A percentile compares a stretch with the other conserved stretches of the same genome.
Evolutionary conservation across 257 asterid genomes (phyloP).

Genomic region (Osmanthus fragrans): DNA sequence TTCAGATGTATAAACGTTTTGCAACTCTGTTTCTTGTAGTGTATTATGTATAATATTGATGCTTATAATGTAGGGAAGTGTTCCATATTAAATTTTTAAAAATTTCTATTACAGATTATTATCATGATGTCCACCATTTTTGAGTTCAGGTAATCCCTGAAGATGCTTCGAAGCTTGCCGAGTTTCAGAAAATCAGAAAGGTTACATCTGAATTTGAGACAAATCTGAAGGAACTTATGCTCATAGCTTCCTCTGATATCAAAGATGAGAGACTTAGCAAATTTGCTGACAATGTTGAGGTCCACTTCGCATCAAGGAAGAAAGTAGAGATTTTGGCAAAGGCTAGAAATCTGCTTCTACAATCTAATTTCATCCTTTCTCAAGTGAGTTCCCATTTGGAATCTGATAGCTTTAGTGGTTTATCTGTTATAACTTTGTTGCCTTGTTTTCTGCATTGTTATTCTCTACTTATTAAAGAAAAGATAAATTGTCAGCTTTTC

Average conservation of each 20-base stretch:
- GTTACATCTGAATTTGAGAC: constrained; percentile 76
- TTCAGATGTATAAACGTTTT: neutral
- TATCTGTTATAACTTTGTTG: neutral
- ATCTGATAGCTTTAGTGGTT: neutral
- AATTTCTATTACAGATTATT: neutral
- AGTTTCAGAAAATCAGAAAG: constrained; percentile 79
- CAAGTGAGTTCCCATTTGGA: constrained; percentile 56
- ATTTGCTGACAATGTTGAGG: constrained; percentile 86
- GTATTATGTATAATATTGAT: neutral
- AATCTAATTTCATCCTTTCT: constrained; percentile 66
- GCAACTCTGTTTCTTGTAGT: neutral
- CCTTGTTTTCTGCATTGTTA: constrained; percentile 4
- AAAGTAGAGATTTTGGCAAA: constrained; percentile 82
- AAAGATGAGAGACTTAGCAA: constrained; percentile 76
- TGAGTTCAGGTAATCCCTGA: constrained; percentile 81
- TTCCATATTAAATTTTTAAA: neutral
- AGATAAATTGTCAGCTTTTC: neutral
- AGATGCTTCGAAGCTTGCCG: constrained; percentile 93
- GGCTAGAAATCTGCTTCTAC: constrained; percentile 79
- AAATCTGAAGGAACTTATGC: constrained; percentile 62
- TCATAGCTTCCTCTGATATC: constrained; percentile 72
- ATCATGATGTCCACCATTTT: constrained; percentile 24
- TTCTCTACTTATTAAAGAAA: neutral
- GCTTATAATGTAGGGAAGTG: neutral
- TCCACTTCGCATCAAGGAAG: constrained; percentile 88